Base-by-base conservation (phyloP, 805 yeast genomes). In the Priceomyces medius region DNA sequence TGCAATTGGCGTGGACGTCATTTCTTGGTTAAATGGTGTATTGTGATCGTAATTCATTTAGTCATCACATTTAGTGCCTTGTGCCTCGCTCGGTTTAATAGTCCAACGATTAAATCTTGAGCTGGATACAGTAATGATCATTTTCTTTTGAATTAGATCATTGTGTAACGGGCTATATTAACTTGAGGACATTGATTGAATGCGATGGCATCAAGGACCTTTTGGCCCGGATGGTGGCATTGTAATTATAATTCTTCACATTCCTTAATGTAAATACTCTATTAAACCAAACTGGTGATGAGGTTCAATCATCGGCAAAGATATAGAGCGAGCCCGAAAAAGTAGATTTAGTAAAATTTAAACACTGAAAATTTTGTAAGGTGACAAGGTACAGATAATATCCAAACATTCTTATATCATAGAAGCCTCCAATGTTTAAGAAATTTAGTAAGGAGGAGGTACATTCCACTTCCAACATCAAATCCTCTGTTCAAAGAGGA, bases 401-500 rank as follows among this genome's bases (percentile, higher is more conserved):
- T n/a, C n/a, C n/a, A n/a, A n/a, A n/a, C n/a, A n/a, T n/a, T n/a
- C n/a, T 32, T 10, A 19, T 32, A 19, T 16, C 4, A 19, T 18
- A 3, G 19, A 9, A 18, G 23, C 14, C 16, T 18, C 21, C n/a
- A 32, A 76, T 77, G 81, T 77, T 77, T 53, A 76, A 74, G 58
- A 77, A 75, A 61, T 88, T 89, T 68, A 76, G 88, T 21, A 83
- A 79, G 50, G 96, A 88, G 31, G 97, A 90, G 58, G 77, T 89
- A 40, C 95, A 88, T 54, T 84, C 96, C 7, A 83, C 93, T 49
- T 82, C 97, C 10, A 91, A 91, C 58, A 83, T 90, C 63, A 90
- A 90, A 64, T 86, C 96, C 0, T 90, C 97, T 1, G 90, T 85
- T n/a, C 96, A 89, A 63, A 79, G 97, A 62, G 84, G 85, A n/a